A percentile compares a stretch with the other conserved stretches of the same genome.
Conservation (phyloP, 768 basidiomycete genomes). For the Filobasidium floriforme region DNA sequence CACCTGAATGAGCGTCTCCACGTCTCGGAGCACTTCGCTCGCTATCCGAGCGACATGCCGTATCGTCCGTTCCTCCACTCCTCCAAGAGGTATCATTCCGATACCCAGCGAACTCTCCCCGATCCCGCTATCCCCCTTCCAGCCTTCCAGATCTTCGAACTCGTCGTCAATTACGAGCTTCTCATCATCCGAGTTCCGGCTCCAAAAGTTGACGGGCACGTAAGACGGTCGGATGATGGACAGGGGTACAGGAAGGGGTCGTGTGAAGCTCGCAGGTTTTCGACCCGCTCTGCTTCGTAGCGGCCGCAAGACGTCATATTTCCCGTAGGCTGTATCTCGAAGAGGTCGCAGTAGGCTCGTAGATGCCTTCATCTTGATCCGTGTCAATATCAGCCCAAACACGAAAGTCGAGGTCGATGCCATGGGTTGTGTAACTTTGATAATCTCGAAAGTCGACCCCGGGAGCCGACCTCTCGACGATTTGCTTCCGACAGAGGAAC, state of each 20-base stretch:
- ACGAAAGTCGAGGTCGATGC: not conserved
- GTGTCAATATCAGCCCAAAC: not conserved
- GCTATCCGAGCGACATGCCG: slow-evolving; percentile 36
- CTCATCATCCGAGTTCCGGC: not conserved
- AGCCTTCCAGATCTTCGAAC: slow-evolving; percentile 61
- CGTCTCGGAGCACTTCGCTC: slow-evolving; percentile 52
- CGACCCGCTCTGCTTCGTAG: not conserved
- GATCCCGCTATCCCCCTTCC: slow-evolving; percentile 12
- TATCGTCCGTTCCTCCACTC: slow-evolving; percentile 33
- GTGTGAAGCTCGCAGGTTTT: not conserved
- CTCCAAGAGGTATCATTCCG: slow-evolving; percentile 26
- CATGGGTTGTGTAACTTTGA: too few relatives aligned
- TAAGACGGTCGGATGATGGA: slow-evolving; percentile 58
- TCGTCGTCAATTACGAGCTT: slow-evolving; percentile 54
- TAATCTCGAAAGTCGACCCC: too few relatives aligned
- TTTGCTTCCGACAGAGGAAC: too few relatives aligned
- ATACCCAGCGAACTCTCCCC: not conserved
- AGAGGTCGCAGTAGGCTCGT: not conserved
- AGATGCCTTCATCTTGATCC: not conserved
- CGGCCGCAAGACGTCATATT: slow-evolving; percentile 18
- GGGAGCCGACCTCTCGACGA: too few relatives aligned
- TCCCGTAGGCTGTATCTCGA: slow-evolving; percentile 9
- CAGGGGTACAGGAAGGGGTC: slow-evolving; percentile 50
- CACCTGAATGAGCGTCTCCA: slow-evolving; percentile 46
- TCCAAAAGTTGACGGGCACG: slow-evolving; percentile 44